These are phyloP conservation scores for Dichotomopilus funicola DNA, from an alignment of 2,329 filamentous ascomycete species.

Conservation along the genomic window DNA sequence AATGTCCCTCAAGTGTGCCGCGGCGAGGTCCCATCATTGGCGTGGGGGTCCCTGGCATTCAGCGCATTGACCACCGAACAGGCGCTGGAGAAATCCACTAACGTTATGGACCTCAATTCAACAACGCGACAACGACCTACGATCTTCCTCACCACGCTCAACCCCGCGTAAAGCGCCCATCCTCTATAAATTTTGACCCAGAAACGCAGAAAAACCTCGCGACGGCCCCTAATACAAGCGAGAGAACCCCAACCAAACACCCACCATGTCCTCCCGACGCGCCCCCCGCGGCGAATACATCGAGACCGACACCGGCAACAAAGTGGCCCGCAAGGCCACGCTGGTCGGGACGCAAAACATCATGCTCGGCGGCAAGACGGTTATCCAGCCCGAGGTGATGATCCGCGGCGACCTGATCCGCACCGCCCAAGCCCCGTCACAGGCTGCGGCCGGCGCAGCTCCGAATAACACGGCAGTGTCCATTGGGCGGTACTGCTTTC, in stretches of 20 bases:
- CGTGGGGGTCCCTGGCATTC: no score
- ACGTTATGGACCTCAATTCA: not conserved
- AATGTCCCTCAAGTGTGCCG: no score
- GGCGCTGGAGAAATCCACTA: no score
- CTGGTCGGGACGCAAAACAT: slow-evolving; percentile 97
- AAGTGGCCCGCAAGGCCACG: slow-evolving; percentile 85
- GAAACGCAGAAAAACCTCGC: not conserved
- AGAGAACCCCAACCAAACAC: not conserved
- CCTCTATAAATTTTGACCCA: not conserved
- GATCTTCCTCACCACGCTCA: no score
- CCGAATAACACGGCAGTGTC: slow-evolving; percentile 64
- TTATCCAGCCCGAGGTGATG: slow-evolving; percentile 91
- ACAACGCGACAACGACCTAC: not conserved
- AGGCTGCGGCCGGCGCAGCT: slow-evolving; percentile 33
- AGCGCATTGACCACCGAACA: no score
- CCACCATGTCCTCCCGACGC: slow-evolving; percentile 70
- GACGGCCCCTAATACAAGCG: not conserved
- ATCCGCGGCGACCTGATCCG: slow-evolving; percentile 82
- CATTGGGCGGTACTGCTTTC: slow-evolving; percentile 86
- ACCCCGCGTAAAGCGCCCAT: no score
- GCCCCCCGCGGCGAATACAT: slow-evolving; percentile 87
- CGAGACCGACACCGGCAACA: slow-evolving; percentile 97
- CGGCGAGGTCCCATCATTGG: no score
- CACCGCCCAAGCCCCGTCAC: slow-evolving; percentile 41
- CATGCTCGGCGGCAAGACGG: slow-evolving; percentile 90